Base-by-base conservation (phyloP, 2,329 filamentous ascomycete species). In the Aspergillus niger region DNA sequence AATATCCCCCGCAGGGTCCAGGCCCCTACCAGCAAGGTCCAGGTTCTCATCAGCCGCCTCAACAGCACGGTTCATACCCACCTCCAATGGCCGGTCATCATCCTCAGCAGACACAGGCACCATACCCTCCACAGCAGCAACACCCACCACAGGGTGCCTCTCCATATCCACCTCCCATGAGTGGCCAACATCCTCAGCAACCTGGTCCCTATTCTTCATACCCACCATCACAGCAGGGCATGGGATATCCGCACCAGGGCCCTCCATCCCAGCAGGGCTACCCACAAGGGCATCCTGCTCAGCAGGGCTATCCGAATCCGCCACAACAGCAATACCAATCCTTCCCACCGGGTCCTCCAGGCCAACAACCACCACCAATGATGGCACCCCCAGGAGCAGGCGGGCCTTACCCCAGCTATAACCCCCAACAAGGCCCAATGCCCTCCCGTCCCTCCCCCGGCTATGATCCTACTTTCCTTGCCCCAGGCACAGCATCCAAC, bases 361-460 rank as follows among this genome's bases (percentile, higher is more conserved):
- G 56, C 22, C 59, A 59, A 43, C 52, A 22, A 5, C 44, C 20
- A 8, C 44, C 56, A 7, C 54, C 49, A 55, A 60, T 28, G 60
- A 54, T 13, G 60, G 20, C 3, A 5, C 32, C 32, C 10, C 38
- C 36, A 11, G 49, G 24, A 13, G 41, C 41, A 49, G 55, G 11
- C 5, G 32, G 20, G 13, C 28, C 43, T 15, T 24, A 22, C 32
- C 39, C 24, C 56, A 49, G 30, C 15, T 49, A 49, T 10, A 15
- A 15, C 6, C 24, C 44, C 3, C 44, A 48, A 2, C 57, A 61
- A 17, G 50, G 30, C 24, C 53, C 58, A 0, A 61, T 63, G 11
- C 60, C 88, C 26, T 86, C 87, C 0, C 85, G 84, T 3, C 83
- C 89, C 0, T 89, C 89, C 0, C 76, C 84, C 1, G 91, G 91